phyloP scores from a whole-genome alignment of 192 early-diverging fungal species.

The Backusella mclennaniae region DNA sequence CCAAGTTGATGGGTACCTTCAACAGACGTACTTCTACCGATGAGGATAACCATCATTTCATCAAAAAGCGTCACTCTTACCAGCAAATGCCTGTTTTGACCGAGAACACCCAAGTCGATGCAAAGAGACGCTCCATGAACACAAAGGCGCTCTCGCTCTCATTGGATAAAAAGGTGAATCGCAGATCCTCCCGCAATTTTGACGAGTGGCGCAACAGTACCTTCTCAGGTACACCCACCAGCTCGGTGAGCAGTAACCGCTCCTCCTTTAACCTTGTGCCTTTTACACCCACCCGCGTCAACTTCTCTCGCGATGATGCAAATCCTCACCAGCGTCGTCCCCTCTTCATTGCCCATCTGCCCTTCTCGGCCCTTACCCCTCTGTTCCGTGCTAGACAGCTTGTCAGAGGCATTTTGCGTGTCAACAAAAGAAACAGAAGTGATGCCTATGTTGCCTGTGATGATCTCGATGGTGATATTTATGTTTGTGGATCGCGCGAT shows the following conservation, averaged over 20 bases:
- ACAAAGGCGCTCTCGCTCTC: slow-evolving; percentile 36
- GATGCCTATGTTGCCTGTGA: slow-evolving; percentile 89
- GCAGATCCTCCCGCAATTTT: slow-evolving; percentile 41
- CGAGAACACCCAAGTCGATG: slow-evolving; percentile 15
- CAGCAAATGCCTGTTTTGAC: slow-evolving; percentile 29
- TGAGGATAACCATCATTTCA: background rate
- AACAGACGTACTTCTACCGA: slow-evolving; percentile 7
- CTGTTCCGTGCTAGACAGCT: slow-evolving; percentile 50
- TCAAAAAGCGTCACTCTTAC: slow-evolving; percentile 16
- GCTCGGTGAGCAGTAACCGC: background rate
- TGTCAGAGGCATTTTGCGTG: slow-evolving; percentile 74
- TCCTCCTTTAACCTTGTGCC: slow-evolving; percentile 40
- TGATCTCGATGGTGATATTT: slow-evolving; percentile 71
- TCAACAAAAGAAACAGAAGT: slow-evolving; percentile 81
- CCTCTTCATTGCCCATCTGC: slow-evolving; percentile 54
- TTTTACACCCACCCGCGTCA: slow-evolving; percentile 44
- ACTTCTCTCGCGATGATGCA: slow-evolving; percentile 45
- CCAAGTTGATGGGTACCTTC: slow-evolving; percentile 42
- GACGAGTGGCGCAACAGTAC: slow-evolving; percentile 41
- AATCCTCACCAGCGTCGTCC: slow-evolving; percentile 51
- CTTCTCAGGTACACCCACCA: slow-evolving; percentile 12
- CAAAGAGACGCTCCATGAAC: slow-evolving; percentile 26
- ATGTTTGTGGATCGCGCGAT: slow-evolving; percentile 68
- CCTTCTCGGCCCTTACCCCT: slow-evolving; percentile 52
- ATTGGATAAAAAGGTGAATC: slow-evolving; percentile 17